These are phyloP conservation scores for Sophora flavescens DNA, from an alignment of 306 rosid species.

Conservation along the genomic window DNA sequence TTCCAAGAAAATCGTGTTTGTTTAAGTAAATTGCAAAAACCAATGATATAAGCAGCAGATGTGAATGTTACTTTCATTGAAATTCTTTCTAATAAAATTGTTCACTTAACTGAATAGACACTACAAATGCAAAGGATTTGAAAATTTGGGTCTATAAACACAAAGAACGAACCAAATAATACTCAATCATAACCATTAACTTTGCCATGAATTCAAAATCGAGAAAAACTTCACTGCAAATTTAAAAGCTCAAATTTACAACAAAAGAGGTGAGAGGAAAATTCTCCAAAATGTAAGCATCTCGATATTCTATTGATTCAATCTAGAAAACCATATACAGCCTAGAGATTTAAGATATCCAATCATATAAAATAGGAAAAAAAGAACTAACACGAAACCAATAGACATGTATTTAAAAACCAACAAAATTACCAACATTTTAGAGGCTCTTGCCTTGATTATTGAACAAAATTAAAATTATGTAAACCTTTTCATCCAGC, in stretches of 20 bases:
- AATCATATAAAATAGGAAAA: too few species aligned
- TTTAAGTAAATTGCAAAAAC: conserved; percentile 21
- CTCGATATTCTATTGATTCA: background rate
- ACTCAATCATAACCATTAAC: conserved; percentile 13
- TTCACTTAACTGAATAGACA: conserved; percentile 15
- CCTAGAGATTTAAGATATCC: too few species aligned
- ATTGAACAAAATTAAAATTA: too few species aligned
- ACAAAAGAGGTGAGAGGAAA: background rate
- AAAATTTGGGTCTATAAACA: background rate
- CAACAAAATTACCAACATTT: too few species aligned
- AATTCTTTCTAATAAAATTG: conserved; percentile 9
- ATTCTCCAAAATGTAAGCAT: background rate
- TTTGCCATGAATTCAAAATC: conserved; percentile 3
- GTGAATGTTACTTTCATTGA: background rate
- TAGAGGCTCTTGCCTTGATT: too few species aligned
- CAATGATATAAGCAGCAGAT: conserved; percentile 18
- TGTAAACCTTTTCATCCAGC: background rate
- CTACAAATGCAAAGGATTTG: background rate
- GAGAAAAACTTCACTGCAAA: background rate
- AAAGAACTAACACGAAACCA: too few species aligned
- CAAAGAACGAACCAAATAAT: conserved; percentile 20
- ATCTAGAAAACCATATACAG: too few species aligned
- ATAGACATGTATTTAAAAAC: too few species aligned
- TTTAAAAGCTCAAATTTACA: conserved; percentile 1
- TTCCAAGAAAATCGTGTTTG: conserved; percentile 35